Base-by-base conservation (phyloP, 768 basidiomycete genomes). In the Amanita subjunquillea region DNA sequence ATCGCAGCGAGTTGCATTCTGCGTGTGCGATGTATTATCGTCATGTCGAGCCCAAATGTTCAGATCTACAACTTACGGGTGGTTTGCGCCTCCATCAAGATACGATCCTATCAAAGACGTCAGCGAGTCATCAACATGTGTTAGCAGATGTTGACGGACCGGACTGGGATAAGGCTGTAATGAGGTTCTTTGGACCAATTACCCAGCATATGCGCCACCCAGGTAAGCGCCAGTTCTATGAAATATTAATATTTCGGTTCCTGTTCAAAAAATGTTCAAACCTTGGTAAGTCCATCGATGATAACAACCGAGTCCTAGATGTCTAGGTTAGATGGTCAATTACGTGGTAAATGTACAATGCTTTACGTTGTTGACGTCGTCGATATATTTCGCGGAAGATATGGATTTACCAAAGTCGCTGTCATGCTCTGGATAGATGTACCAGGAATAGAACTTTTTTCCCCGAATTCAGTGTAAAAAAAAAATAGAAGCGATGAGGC, bases 191-290 rank as follows among this genome's bases (percentile, higher is more conserved):
- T 13, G 93, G 94, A 0, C 91, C 93, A 20, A 95, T 64, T 30
- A 96, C 91, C 93, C 88, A 91, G 69, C 91, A 94, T 38, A 93
- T 73, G 57, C 94, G 79, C 91, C 91, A 97, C 34, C 94, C 94
- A 7, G 93, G 92, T 51, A 94, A 82, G 60, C 93, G 83, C 86
- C 88, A 95, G 67, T 93, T 93, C 87, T 96, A 67, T 3, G 36
- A 52, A 42, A 29, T 17, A 41, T 23, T 29, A 42, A 29, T 17
- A 41, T 23, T 32, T 17, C 8, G 29, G 36, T 55, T 48, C 8
- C 49, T 41, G 37, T 43, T 29, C 42, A 9, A 20, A 25, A 25
- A 32, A 2, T 6, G 10, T 40, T 1, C 30, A 17, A 36, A 83
- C 90, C 77, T 95, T 97, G 4, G 93, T 96, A 47, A 96, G 75